Evolutionary conservation across 2,329 filamentous ascomycete species (phyloP), one percentile per base, ranked within the genome.

Genomic region (Byssothecium circinans): DNA sequence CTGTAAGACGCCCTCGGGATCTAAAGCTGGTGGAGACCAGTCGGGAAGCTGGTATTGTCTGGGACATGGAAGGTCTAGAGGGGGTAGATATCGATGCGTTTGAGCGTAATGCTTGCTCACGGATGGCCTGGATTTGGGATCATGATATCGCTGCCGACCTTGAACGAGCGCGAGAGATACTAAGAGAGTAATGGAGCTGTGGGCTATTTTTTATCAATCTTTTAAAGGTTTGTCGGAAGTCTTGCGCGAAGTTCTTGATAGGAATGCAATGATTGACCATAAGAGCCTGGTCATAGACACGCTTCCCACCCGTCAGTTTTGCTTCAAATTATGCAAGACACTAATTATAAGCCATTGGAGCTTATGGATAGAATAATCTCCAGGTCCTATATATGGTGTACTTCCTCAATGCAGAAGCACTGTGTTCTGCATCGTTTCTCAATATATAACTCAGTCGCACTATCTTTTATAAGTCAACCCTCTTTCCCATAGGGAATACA

Each of bases 41-140:
- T 38, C 58, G 62, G 33, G 65, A 73, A 45, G 68, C 68, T 2
- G 74, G 73, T 0, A 56, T 58, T 62, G 43, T 74, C 33, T 75
- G 73, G 59, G 71, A 75, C 5, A 60, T 75, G 29, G 62, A 74
- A 47, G 58, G 59, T 1, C 45, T 53, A 8, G 57, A 50, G 0
- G 60, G 61, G 0, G 72, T 73, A 45, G 67, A 75, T 52, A 43
- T 68, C 10, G 58, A 64, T 6, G 65, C 62, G 19, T 49, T 73
- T 17, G 60, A 64, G 47, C 19, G 51, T 17, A 64, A 67, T 41
- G 58, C 72, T 15, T 38, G 45, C 11, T 43, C 35, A 6, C 62
- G 69, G 32, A 70, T 71, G 67, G 43, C 51, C 14, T 75, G 70
- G 70, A 68, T 75, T 8, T 75, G 73, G 73, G 62, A 73, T 5